A percentile compares a stretch with the other conserved stretches of the same genome.
Evolutionary conservation across 176 grass and related monocot species (phyloP).

Genomic region (sorghum (Sorghum bicolor)): Sorghum_bicolor_NCBIv3 NC_012877.2:3773001-3773500

Average conservation of each 20-base stretch:
- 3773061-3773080: slow-evolving; percentile 73
- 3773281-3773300: slow-evolving; percentile 48
- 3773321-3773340: slow-evolving; percentile 44
- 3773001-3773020: slow-evolving; percentile 6
- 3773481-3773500: too few relatives aligned
- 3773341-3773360: too few relatives aligned
- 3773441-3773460: too few relatives aligned
- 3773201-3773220: slow-evolving; percentile 36
- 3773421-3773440: too few relatives aligned
- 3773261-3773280: slow-evolving; percentile 21
- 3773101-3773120: slow-evolving; percentile 54
- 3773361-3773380: too few relatives aligned
- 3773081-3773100: slow-evolving; percentile 60
- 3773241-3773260: neutral
- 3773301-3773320: slow-evolving; percentile 49
- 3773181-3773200: slow-evolving; percentile 91
- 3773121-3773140: slow-evolving; percentile 53
- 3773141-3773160: slow-evolving; percentile 67
- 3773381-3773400: too few relatives aligned
- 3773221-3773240: neutral
- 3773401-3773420: too few relatives aligned
- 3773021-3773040: neutral
- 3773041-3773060: slow-evolving; percentile 30
- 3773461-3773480: too few relatives aligned
- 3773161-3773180: slow-evolving; percentile 64